Evolutionary conservation across 2,329 filamentous ascomycete species (phyloP), one percentile per base, ranked within the genome.

Genomic region (Penicillium concentricum): DNA sequence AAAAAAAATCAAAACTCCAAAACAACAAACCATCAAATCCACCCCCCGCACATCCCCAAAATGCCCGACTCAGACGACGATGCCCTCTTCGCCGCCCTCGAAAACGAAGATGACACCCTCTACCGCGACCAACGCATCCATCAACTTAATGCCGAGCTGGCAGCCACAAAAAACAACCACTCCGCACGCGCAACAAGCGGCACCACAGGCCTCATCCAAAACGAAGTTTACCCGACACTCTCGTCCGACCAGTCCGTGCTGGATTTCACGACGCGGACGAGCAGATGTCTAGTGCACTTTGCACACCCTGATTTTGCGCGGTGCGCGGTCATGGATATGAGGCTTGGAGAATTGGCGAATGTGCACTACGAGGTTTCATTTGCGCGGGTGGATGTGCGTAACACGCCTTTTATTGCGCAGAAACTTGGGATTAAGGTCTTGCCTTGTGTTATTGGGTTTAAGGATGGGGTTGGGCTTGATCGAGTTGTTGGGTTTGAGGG

Each of bases 221-320:
- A 69, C 54, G 63, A 65, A 42, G 62, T 67, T 45, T 76, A 76
- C 62, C 73, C 74, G 1, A 76, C 75, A 1, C 63, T 79, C 5
- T 58, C 64, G 50, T 79, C 79, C 58, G 85, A 87, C 67, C 83
- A 85, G 68, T 69, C 76, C 13, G 71, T 87, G 41, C 79, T 87
- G 68, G 79, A 84, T 61, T 83, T 86, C 61, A 86, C 84, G 9
- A 87, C 84, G 8, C 77, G 79, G 46, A 80, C 80, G 13, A 79
- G 83, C 58, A 73, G 80, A 26, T 85, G 82, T 63, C 77, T 87
- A 1, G 81, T 87, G 24, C 85, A 87, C 68, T 87, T 87, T 70
- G 84, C 82, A 69, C 85, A 87, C 66, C 79, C 83, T 3, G 85
- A 87, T 66, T 87, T 87, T 70, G 78, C 80, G 20, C 80, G 84